Conservation (phyloP, 371 early-diverging fungal species). For the Rhizopus stolonifer region DNA sequence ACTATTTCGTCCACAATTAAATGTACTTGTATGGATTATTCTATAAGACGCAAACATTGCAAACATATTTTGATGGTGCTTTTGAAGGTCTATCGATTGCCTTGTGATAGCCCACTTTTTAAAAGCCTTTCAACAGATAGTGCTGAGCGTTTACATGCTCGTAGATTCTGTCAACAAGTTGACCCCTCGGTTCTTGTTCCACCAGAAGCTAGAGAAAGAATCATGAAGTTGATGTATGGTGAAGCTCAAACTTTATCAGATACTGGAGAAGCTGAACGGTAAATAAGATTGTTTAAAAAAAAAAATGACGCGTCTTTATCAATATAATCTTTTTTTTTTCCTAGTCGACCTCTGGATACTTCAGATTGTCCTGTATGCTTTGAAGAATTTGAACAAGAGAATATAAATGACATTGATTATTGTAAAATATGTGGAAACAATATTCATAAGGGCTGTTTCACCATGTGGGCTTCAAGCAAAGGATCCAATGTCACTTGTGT, state of each 20-base stretch:
- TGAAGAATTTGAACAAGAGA: slow-evolving; percentile 31
- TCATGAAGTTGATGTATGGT: neutral
- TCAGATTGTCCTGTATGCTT: slow-evolving; percentile 47
- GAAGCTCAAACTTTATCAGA: neutral
- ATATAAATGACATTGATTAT: slow-evolving; percentile 19
- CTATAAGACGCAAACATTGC: slow-evolving; percentile 19
- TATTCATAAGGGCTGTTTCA: slow-evolving; percentile 35
- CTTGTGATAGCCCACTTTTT: slow-evolving; percentile 1
- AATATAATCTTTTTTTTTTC: slow-evolving; percentile 1
- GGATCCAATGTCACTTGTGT: slow-evolving; percentile 32
- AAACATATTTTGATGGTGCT: slow-evolving; percentile 40
- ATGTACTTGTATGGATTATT: slow-evolving; percentile 30
- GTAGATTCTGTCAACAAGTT: neutral
- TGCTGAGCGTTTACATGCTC: slow-evolving; percentile 6
- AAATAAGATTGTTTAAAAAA: neutral
- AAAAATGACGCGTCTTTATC: neutral
- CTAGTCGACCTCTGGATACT: slow-evolving; percentile 31
- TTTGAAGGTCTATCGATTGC: slow-evolving; percentile 30
- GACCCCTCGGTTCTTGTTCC: slow-evolving; percentile 22
- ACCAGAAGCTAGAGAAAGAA: slow-evolving; percentile 8
- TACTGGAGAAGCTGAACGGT: slow-evolving; percentile 3
- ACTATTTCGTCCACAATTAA: slow-evolving; percentile 10
- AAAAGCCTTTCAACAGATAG: neutral
- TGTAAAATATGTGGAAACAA: slow-evolving; percentile 40
- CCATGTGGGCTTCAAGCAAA: slow-evolving; percentile 23